These are phyloP conservation scores for Monosporozyma aquatica DNA, from an alignment of 805 yeast genomes.

Conservation along the genomic window DNA sequence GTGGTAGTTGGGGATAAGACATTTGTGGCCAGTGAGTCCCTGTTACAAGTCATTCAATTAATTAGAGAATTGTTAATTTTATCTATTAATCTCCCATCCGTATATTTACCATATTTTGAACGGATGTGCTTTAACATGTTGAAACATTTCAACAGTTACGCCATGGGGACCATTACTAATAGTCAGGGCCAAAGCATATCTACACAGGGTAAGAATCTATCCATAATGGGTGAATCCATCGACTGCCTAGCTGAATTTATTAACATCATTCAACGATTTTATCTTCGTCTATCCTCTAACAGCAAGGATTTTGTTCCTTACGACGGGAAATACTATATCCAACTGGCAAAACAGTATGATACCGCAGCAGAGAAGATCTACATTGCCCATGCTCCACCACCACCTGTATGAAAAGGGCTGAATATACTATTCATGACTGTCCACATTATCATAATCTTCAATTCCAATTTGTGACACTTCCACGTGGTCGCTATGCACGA, in stretches of 20 bases:
- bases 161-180: constrained; percentile 20
- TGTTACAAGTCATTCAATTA: constrained; percentile 32
- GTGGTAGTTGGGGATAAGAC: constrained; percentile 45
- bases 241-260: constrained; percentile 34
- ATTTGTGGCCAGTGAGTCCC: constrained; percentile 49
- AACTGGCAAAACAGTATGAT: constrained; percentile 19
- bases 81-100: constrained; percentile 44
- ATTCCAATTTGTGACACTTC: background rate
- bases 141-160: constrained; percentile 39
- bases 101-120: constrained; percentile 32
- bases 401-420: constrained; percentile 8
- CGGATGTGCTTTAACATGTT: constrained; percentile 37
- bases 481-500: constrained; percentile 1
- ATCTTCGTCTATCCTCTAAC: constrained; percentile 18
- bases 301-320: constrained; percentile 19
- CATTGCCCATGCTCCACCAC: constrained; percentile 30
- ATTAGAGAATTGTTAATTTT: constrained; percentile 49
- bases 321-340: constrained; percentile 18
- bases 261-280: constrained; percentile 23
- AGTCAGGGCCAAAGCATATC: constrained; percentile 12
- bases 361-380: constrained; percentile 25
- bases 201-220: constrained; percentile 30
- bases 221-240: constrained; percentile 36
- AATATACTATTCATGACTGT: too few species aligned
- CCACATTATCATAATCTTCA: background rate